Conservation (phyloP, 371 early-diverging fungal genomes). For the Haplosporangium sp. region DNA sequence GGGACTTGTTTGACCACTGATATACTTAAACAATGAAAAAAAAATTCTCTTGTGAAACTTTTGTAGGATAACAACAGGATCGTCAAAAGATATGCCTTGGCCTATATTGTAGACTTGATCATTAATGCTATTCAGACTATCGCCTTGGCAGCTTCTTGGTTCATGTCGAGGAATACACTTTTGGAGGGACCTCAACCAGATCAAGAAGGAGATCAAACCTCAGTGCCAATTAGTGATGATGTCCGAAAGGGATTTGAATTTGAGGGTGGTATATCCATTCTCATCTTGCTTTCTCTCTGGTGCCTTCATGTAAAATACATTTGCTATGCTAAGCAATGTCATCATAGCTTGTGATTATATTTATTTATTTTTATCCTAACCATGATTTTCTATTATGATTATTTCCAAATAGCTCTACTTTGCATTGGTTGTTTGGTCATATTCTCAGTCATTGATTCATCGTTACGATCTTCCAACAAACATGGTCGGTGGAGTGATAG, state of each 20-base stretch:
- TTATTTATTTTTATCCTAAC: background rate
- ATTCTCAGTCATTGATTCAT: constrained; percentile 46
- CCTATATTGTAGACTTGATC: constrained; percentile 42
- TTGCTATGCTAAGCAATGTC: background rate
- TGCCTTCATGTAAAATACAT: constrained; percentile 40
- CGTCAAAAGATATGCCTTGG: constrained; percentile 46
- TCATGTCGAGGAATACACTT: constrained; percentile 47
- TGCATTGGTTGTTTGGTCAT: constrained; percentile 50
- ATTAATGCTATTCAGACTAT: constrained; percentile 49
- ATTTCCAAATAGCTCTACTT: constrained; percentile 41
- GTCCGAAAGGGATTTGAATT: constrained; percentile 49
- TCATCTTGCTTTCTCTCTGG: constrained; percentile 46
- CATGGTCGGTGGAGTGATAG: constrained; percentile 48
- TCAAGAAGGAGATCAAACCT: constrained; percentile 13
- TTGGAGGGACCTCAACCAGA: constrained; percentile 44
- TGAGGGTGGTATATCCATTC: constrained; percentile 51
- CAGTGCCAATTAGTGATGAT: constrained; percentile 42
- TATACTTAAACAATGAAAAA: background rate
- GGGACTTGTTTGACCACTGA: no score
- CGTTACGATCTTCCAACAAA: constrained; percentile 51
- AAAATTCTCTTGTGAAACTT: background rate
- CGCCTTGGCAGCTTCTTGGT: constrained; percentile 46
- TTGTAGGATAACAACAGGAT: constrained; percentile 46
- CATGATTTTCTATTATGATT: background rate
- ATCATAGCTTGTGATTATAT: background rate